phyloP scores from a whole-genome alignment of 2,329 filamentous ascomycete species.

The Neofusicoccum kwambonambiense region DNA sequence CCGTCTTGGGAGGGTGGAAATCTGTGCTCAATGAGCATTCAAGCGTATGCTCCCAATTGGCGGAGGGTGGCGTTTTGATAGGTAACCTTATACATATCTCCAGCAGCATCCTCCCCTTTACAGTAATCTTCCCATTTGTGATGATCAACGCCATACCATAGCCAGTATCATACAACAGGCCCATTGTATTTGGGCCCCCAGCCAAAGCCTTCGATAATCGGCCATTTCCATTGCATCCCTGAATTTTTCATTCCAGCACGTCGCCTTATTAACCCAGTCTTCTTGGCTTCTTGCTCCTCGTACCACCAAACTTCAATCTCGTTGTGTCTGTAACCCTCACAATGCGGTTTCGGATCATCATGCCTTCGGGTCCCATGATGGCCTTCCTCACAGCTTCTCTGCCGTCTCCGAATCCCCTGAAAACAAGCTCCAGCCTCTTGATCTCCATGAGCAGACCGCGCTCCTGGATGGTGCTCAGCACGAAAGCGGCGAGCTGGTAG shows the following conservation, averaged over 20 bases:
- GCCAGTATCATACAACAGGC: constrained; percentile 4
- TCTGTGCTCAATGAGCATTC: constrained; percentile 11
- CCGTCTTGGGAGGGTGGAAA: constrained; percentile 5
- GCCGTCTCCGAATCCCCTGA: constrained; percentile 82
- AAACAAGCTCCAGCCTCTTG: constrained; percentile 71
- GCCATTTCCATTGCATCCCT: background rate
- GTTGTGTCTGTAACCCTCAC: constrained; percentile 80
- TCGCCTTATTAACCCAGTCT: constrained; percentile 61
- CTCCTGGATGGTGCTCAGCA: constrained; percentile 81
- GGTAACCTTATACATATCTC: background rate
- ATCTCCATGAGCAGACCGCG: constrained; percentile 76
- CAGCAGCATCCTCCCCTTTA: background rate
- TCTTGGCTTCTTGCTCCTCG: constrained; percentile 78
- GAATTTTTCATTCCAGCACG: background rate
- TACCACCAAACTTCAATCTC: constrained; percentile 92
- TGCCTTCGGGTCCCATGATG: constrained; percentile 81
- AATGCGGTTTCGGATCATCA: constrained; percentile 70
- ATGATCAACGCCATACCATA: background rate
- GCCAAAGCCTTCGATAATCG: background rate
- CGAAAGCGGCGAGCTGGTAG: constrained; percentile 83
- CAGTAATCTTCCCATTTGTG: background rate
- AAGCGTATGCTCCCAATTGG: background rate
- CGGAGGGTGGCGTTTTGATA: background rate
- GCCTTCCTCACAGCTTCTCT: constrained; percentile 89
- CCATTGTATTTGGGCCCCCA: background rate